Evolutionary conservation across 2,329 filamentous ascomycete genomes (phyloP).

Genomic region (Ophiostoma australiae): DNA sequence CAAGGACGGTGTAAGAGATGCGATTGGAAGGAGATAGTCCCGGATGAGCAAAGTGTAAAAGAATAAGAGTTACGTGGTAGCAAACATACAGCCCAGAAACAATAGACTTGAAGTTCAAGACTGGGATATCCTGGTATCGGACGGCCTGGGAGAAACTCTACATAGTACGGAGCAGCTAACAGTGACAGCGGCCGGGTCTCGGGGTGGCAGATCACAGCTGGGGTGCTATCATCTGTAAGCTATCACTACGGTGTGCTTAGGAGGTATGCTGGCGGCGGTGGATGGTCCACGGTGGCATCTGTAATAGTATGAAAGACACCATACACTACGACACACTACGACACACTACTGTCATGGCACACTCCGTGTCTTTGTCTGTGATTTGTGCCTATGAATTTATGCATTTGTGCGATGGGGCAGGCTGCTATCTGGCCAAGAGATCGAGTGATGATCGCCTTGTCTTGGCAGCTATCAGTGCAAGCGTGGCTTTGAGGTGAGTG

Average conservation of each 20-base stretch:
- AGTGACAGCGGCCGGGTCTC: background rate
- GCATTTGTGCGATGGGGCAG: background rate
- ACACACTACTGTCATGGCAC: background rate
- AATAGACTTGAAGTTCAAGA: background rate
- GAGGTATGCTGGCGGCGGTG: background rate
- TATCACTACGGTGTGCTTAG: background rate
- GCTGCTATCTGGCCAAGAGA: background rate
- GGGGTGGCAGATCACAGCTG: background rate
- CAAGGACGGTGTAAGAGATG: background rate
- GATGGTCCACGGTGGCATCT: background rate
- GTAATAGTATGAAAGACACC: background rate
- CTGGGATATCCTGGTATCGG: background rate
- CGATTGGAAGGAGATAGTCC: constrained; percentile 6
- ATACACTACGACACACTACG: background rate
- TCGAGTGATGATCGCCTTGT: background rate
- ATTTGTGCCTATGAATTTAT: background rate
- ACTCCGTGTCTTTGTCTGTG: background rate
- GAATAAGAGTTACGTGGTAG: background rate
- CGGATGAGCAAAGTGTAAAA: constrained; percentile 1
- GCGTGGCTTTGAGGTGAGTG: background rate
- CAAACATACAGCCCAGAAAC: background rate
- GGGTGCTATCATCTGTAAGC: background rate
- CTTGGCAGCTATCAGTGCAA: background rate
- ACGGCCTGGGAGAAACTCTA: background rate
- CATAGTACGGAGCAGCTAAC: background rate